Evolutionary conservation across 768 basidiomycete species (phyloP).

Genomic region (Boletus pseudo-olivaceus): DNA sequence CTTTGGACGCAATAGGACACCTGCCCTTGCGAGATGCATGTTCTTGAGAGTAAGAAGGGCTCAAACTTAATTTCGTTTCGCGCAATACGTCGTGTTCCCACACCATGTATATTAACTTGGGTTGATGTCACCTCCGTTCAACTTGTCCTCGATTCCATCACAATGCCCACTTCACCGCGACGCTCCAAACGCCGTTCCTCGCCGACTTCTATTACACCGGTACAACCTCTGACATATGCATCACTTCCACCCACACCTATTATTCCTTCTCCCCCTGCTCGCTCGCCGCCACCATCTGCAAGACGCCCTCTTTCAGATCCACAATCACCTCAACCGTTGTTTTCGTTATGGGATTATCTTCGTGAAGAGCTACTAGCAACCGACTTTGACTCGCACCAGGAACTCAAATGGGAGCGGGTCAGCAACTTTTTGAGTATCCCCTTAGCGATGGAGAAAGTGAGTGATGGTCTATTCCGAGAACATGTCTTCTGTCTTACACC

Average conservation of each 20-base stretch:
- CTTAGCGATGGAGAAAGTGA: constrained; percentile 89
- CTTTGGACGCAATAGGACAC: constrained; percentile 35
- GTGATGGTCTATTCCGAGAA: constrained; percentile 3
- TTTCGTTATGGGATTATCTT: constrained; percentile 91
- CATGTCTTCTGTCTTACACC: constrained; percentile 2
- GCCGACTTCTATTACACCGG: constrained; percentile 20
- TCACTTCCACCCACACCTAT: constrained; percentile 76
- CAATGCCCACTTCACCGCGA: constrained; percentile 33
- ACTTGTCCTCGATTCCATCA: neutral
- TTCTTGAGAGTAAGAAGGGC: neutral
- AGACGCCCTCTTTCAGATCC: constrained; percentile 13
- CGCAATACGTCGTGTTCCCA: constrained; percentile 12
- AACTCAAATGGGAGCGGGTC: constrained; percentile 93
- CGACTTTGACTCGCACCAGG: constrained; percentile 93
- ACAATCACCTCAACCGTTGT: constrained; percentile 42
- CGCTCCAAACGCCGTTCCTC: constrained; percentile 33
- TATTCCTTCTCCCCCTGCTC: constrained; percentile 40
- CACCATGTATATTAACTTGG: neutral
- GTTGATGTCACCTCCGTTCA: neutral
- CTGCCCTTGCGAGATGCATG: constrained; percentile 37
- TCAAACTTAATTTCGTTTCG: neutral
- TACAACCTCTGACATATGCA: constrained; percentile 54
- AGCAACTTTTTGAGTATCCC: constrained; percentile 95
- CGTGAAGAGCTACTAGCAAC: constrained; percentile 84
- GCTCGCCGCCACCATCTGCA: constrained; percentile 23